Base-by-base conservation (phyloP, 1,284 basidiomycete genomes). In the Trichosporon ovoides region DNA sequence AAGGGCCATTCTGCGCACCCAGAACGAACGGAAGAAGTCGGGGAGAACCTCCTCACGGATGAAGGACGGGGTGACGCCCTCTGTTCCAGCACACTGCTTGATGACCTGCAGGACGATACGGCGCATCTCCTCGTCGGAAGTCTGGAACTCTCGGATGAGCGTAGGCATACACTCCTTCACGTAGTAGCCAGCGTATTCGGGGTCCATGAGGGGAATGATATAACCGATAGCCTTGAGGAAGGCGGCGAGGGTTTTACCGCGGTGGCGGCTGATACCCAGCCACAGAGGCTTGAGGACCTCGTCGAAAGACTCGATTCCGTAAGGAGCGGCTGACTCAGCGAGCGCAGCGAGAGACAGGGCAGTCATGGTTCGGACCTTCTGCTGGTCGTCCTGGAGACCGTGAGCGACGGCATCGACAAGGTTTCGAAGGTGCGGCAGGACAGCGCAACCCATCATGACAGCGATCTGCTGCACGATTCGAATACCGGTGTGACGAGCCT, bases 381-480 rank as follows among this genome's bases (percentile, higher is more conserved):
- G 95, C 78, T 99, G 95, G 68, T 99, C 96, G 71, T 99, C 96
- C 50, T 91, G 87, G 48, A 98, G 82, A 20, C 96, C 96, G 67
- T 95, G 91, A 2, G 93, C 92, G 56, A 98, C 92, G 66, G 94
- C 94, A 65, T 97, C 91, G 40, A 98, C 95, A 35, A 98, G 83
- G 71, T 96, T 98, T 59, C 93, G 89, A 48, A 99, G 82, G 77
- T 98, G 96, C 16, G 96, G 96, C 4, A 98, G 83, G 35, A 98
- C 89, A n/a, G 95, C 96, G 70, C 95, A 98, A 19, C 96, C 95
- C 93, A 98, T 98, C 93, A 98, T 97, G 74, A 98, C 96, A 19
- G 96, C 94, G 60, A 99, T 98, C 77, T 98, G 96, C 79, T 99
- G 96, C 19, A 98, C 92, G 66, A 98, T 98, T 71, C 94, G 92